These are phyloP conservation scores for Colletotrichum ledebouriae DNA, from an alignment of 2,329 filamentous ascomycete genomes.

Conservation along the genomic window DNA sequence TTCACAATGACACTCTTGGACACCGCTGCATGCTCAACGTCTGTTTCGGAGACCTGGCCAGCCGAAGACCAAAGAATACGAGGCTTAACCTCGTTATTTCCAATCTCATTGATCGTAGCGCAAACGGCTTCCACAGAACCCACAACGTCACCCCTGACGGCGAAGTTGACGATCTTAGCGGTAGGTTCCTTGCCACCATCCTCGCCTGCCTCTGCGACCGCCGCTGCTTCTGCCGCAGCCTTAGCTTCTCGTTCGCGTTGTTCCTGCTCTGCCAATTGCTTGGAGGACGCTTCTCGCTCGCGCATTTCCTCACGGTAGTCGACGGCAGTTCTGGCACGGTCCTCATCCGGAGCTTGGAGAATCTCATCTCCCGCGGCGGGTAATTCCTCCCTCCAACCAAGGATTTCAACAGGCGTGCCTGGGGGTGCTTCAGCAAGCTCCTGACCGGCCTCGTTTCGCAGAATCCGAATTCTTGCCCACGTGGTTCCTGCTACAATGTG, in stretches of 20 bases:
- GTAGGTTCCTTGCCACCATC: slow-evolving; percentile 51
- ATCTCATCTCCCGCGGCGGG: slow-evolving; percentile 90
- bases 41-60: slow-evolving; percentile 85
- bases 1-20: slow-evolving; percentile 84
- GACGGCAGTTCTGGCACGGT: slow-evolving; percentile 82
- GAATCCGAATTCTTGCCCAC: slow-evolving; percentile 86
- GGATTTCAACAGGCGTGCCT: slow-evolving; percentile 90
- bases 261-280: slow-evolving; percentile 82
- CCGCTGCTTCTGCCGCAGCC: slow-evolving; percentile 55
- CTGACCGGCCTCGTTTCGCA: slow-evolving; percentile 87
- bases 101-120: slow-evolving; percentile 81
- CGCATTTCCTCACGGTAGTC: slow-evolving; percentile 80
- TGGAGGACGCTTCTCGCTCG: slow-evolving; percentile 81
- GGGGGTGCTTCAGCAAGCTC: slow-evolving; percentile 81
- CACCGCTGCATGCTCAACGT: slow-evolving; percentile 87
- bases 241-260: slow-evolving; percentile 69
- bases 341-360: slow-evolving; percentile 84
- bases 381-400: slow-evolving; percentile 90
- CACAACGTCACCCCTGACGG: slow-evolving; percentile 92
- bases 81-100: slow-evolving; percentile 85
- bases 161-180: slow-evolving; percentile 77
- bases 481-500: slow-evolving; percentile 89
- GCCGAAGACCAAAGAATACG: slow-evolving; percentile 82
- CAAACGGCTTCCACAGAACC: slow-evolving; percentile 93
- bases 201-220: slow-evolving; percentile 54